Evolutionary conservation across 2,329 filamentous ascomycete genomes (phyloP).

Genomic region (Penicillium brevicompactum): DNA sequence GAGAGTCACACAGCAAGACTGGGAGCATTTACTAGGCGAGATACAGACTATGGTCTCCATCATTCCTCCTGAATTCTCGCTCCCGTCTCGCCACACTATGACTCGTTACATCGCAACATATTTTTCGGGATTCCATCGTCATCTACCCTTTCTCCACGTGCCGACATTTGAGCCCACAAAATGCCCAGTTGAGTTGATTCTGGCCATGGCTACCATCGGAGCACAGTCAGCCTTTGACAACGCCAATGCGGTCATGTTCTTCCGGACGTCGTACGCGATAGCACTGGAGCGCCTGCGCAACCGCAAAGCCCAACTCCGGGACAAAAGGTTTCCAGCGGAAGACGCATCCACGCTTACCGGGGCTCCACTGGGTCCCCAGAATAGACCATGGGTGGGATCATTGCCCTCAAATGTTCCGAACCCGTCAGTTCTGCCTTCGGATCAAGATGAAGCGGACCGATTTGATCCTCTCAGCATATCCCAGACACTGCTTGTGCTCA

Average conservation of each 20-base stretch:
- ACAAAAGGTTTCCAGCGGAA: background rate
- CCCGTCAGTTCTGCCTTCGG: background rate
- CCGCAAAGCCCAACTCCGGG: background rate
- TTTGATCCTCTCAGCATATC: slow-evolving; percentile 3
- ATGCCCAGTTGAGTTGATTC: slow-evolving; percentile 63
- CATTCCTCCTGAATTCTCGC: slow-evolving; percentile 44
- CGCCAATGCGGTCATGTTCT: slow-evolving; percentile 10
- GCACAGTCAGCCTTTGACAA: slow-evolving; percentile 48
- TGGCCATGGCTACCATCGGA: slow-evolving; percentile 65
- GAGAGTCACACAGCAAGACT: background rate
- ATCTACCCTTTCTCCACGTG: slow-evolving; percentile 64
- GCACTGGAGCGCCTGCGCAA: background rate
- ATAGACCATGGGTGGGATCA: too few species aligned
- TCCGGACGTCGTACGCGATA: background rate
- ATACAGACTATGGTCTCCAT: background rate
- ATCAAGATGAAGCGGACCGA: background rate
- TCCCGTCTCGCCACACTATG: slow-evolving; percentile 67
- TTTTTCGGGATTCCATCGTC: slow-evolving; percentile 63
- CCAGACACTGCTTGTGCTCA: slow-evolving; percentile 15
- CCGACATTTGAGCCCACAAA: slow-evolving; percentile 62
- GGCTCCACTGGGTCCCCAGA: too few species aligned
- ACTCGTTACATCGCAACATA: slow-evolving; percentile 69
- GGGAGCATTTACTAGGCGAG: background rate
- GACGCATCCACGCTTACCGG: background rate
- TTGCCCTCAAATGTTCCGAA: background rate